Base-by-base conservation (phyloP, 148 eudicot species). In the Chenopodium formosanum region DNA sequence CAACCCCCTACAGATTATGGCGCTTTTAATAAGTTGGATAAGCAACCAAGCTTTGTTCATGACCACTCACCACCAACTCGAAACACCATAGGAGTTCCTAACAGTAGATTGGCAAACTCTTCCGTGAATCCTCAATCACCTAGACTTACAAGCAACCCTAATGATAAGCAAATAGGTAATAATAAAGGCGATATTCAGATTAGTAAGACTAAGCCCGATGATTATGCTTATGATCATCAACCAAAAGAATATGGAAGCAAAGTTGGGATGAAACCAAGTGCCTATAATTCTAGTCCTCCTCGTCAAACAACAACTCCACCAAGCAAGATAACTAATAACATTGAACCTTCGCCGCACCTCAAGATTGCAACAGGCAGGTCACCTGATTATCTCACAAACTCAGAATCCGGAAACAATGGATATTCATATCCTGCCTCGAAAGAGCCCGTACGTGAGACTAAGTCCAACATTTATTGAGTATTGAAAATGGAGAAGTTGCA, bases 401-500 rank as follows among this genome's bases (percentile, higher is more conserved):
- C 56, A 22, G 25, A 9, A 2, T 1, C 74, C 50, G 31, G 44
- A 40, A 40, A 37, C 44, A 6, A 40, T 40, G 44, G 44, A 40
- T 6, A 1, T 40, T 70, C 52, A 20, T 40, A 37, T 76, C 46
- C 68, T 0, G n/a, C 47, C n/a, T 40, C 81, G 0, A 14, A 47
- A 22, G 22, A 25, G 19, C 73, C 73, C 0, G 76, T 3, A 9
- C 71, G 27, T 12, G 74, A 78, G 47, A 12, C 70, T 2, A 48
- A 34, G 29, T n/a, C n/a, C 70, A 0, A 60, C 27, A 2, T n/a
- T 40, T 48, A 65, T 86, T 0, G 76, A 84, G 27, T 48, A 65
- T 86, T 0, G 76, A 84, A 12, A 76, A 71, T 58, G 73, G 29
- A 34, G 83, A 79, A 23, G 86, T 62, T 46, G 62, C 44, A 25